Evolutionary conservation across 2,329 filamentous ascomycete species (phyloP).

Genomic region (Plectosphaerella plurivora): DNA sequence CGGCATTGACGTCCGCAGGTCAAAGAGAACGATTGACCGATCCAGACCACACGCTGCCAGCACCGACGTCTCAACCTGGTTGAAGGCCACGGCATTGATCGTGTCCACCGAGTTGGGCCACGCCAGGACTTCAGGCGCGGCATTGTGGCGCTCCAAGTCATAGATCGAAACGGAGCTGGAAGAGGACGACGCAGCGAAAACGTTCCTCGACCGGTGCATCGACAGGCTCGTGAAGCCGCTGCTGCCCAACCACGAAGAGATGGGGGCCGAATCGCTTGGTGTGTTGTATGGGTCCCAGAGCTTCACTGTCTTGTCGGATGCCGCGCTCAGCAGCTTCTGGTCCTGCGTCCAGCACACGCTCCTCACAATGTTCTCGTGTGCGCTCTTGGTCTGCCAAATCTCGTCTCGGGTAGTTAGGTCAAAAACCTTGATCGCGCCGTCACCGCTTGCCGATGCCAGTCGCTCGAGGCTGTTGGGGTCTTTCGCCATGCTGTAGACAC

Average conservation of each 20-base stretch:
- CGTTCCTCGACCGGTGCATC: slow-evolving; percentile 72
- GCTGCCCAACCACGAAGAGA: slow-evolving; percentile 64
- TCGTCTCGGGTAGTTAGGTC: slow-evolving; percentile 62
- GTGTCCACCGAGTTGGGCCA: slow-evolving; percentile 91
- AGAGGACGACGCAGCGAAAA: slow-evolving; percentile 74
- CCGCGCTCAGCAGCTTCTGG: slow-evolving; percentile 80
- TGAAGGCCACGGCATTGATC: slow-evolving; percentile 84
- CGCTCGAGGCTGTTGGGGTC: slow-evolving; percentile 70
- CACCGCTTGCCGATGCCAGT: slow-evolving; percentile 80
- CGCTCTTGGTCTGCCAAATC: slow-evolving; percentile 66
- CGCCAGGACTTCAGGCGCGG: slow-evolving; percentile 74
- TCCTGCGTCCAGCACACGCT: slow-evolving; percentile 85
- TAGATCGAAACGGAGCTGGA: slow-evolving; percentile 82
- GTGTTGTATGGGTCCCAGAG: slow-evolving; percentile 86
- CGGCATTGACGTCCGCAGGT: slow-evolving; percentile 80
- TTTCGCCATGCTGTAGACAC: slow-evolving; percentile 73
- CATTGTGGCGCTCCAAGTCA: slow-evolving; percentile 75
- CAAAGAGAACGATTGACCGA: slow-evolving; percentile 83
- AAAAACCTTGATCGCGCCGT: slow-evolving; percentile 75
- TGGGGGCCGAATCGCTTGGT: slow-evolving; percentile 61
- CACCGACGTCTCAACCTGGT: slow-evolving; percentile 89
- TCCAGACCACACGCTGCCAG: slow-evolving; percentile 83
- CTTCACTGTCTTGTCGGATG: slow-evolving; percentile 81
- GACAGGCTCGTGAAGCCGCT: slow-evolving; percentile 72
- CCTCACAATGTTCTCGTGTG: slow-evolving; percentile 93